Conservation (phyloP, 192 early-diverging fungal species). For the Paraglomus occultum region DNA sequence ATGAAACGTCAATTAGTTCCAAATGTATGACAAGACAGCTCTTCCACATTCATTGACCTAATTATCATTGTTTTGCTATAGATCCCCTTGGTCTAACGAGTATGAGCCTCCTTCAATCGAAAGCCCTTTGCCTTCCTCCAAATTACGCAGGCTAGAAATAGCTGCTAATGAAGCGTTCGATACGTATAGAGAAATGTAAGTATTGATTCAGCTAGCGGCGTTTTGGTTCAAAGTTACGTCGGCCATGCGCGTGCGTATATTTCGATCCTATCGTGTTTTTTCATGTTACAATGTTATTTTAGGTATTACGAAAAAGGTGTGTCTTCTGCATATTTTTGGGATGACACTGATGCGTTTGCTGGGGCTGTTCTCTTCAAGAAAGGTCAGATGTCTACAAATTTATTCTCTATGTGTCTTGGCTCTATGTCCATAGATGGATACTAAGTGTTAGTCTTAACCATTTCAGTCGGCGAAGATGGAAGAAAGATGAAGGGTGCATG, state of each 20-base stretch:
- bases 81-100: conserved; percentile 97
- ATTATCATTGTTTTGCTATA: conserved; percentile 21
- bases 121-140: conserved; percentile 71
- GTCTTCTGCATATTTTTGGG: conserved; percentile 97
- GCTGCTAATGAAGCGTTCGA: conserved; percentile 94
- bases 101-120: conserved; percentile 87
- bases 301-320: conserved; percentile 92
- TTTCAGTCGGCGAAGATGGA: conserved; percentile 44
- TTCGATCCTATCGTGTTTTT: conserved; percentile 15
- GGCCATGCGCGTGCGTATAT: neutral
- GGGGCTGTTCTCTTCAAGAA: conserved; percentile 96
- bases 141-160: conserved; percentile 85
- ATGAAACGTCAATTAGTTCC: no score
- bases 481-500: conserved; percentile 85
- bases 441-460: neutral
- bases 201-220: conserved; percentile 1
- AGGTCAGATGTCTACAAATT: conserved; percentile 47
- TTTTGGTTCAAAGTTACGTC: neutral
- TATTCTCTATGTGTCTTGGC: neutral
- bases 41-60: neutral
- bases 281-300: neutral
- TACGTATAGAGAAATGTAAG: conserved; percentile 91
- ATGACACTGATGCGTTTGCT: conserved; percentile 85
- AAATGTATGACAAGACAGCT: neutral
- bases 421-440: neutral